Conservation (phyloP, 257 asterid genomes). For the Salvia miltiorrhiza region DNA sequence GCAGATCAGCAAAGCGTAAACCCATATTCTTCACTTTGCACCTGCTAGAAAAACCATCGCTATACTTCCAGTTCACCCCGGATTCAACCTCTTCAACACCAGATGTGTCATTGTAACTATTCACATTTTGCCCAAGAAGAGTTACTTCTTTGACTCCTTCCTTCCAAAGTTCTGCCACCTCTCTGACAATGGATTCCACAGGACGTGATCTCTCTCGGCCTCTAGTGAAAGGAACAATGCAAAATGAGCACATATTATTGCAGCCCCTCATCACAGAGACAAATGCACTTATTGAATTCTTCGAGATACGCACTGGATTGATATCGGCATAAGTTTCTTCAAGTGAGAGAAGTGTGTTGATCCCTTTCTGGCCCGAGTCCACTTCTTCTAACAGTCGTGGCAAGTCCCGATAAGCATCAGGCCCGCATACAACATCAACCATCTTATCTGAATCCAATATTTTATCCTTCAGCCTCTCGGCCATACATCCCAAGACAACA, state of each 20-base stretch:
- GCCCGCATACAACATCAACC: slow-evolving; percentile 99
- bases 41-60: slow-evolving; percentile 87
- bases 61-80: slow-evolving; percentile 76
- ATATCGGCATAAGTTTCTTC: slow-evolving; percentile 98
- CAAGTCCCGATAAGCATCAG: slow-evolving; percentile 94
- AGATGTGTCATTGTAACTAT: slow-evolving; percentile 87
- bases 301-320: slow-evolving; percentile 89
- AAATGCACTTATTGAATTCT: slow-evolving; percentile 85
- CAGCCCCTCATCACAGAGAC: slow-evolving; percentile 99
- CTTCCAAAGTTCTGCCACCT: slow-evolving; percentile 87
- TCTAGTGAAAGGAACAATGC: slow-evolving; percentile 98
- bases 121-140: slow-evolving; percentile 95
- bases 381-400: slow-evolving; percentile 94
- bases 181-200: slow-evolving; percentile 86
- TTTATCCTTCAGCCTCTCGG: slow-evolving; percentile 96
- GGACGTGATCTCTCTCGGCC: slow-evolving; percentile 96
- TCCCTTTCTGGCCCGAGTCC: slow-evolving; percentile 95
- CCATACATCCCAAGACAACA: slow-evolving; percentile 97
- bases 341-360: slow-evolving; percentile 90
- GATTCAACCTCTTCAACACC: slow-evolving; percentile 59
- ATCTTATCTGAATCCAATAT: slow-evolving; percentile 94
- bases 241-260: slow-evolving; percentile 96
- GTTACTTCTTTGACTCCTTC: slow-evolving; percentile 97
- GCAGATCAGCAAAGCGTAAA: slow-evolving; percentile 89
- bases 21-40: slow-evolving; percentile 79